Percentiles rank a stretch among this genome's conserved stretches.
These are phyloP conservation scores for Aspergillus nomiae DNA, from an alignment of 2,329 filamentous ascomycete species.

Conservation along the genomic window DNA sequence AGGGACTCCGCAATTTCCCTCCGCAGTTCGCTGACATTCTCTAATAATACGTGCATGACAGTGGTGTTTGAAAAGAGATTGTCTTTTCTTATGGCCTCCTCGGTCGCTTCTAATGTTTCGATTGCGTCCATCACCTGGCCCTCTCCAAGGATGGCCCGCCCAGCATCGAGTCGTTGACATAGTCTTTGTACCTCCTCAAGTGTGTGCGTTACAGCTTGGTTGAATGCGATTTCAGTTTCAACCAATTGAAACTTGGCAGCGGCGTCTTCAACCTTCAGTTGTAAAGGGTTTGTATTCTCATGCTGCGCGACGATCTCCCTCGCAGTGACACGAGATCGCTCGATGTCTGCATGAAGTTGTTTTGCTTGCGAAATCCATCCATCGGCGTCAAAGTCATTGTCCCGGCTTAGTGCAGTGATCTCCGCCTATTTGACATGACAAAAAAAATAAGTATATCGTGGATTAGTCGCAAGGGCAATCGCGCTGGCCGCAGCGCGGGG, in stretches of 20 bases:
- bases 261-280: constrained; percentile 65
- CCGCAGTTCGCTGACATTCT: constrained; percentile 67
- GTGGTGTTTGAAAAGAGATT: constrained; percentile 37
- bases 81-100: constrained; percentile 29
- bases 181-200: constrained; percentile 55
- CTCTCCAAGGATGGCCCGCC: constrained; percentile 47
- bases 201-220: constrained; percentile 53
- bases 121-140: constrained; percentile 52
- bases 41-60: constrained; percentile 59
- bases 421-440: constrained; percentile 56
- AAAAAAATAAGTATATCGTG: constrained; percentile 13
- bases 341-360: constrained; percentile 81
- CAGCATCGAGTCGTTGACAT: constrained; percentile 51
- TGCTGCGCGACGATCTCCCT: constrained; percentile 78
- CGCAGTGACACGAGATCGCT: constrained; percentile 75
- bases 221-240: constrained; percentile 62
- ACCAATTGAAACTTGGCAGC: constrained; percentile 57
- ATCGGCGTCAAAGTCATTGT: constrained; percentile 77
- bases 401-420: constrained; percentile 73
- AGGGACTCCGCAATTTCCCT: constrained; percentile 67
- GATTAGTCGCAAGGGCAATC: background rate
- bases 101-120: constrained; percentile 50
- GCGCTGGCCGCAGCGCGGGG: background rate
- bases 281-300: constrained; percentile 66
- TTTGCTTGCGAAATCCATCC: constrained; percentile 85